phyloP scores from a whole-genome alignment of 306 rosid species.

The Pyrus communis region DNA sequence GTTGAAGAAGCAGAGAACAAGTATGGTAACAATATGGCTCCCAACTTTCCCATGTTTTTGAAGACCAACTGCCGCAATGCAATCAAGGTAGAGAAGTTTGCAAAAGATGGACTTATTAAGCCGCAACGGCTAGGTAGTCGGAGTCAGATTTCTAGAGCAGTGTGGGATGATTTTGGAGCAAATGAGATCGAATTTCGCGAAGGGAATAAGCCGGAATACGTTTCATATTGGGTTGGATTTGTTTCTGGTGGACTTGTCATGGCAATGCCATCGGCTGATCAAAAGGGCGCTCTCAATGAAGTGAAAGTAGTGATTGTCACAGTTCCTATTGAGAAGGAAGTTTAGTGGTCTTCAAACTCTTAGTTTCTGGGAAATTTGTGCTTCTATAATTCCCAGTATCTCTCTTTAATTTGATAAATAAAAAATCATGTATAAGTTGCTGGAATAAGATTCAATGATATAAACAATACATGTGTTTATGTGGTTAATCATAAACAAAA shows the following conservation, averaged over 20 bases:
- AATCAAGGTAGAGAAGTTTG: constrained; percentile 19
- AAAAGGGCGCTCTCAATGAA: constrained; percentile 3
- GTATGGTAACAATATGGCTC: constrained; percentile 15
- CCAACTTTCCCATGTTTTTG: constrained; percentile 15
- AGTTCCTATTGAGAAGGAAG: neutral
- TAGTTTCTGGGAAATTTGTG: neutral
- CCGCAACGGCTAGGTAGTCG: neutral
- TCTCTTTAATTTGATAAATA: neutral
- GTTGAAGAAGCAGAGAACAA: constrained; percentile 33
- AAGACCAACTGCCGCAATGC: constrained; percentile 1
- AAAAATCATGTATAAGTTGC: neutral
- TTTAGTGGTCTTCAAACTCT: neutral
- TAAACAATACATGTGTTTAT: neutral
- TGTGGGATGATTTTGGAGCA: constrained; percentile 39
- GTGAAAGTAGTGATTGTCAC: constrained; percentile 21
- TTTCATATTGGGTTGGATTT: constrained; percentile 47
- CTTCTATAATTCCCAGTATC: neutral
- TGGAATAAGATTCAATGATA: neutral
- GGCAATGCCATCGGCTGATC: constrained; percentile 14
- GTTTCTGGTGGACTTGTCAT: constrained; percentile 18
- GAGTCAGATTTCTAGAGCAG: neutral
- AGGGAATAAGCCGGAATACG: constrained; percentile 29
- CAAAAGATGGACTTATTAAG: neutral
- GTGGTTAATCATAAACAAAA: neutral
- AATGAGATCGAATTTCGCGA: constrained; percentile 29